A percentile compares a stretch with the other conserved stretches of the same genome.
phyloP scores from a whole-genome alignment of 2,329 filamentous ascomycete species.

The Colletotrichum salicis region DNA sequence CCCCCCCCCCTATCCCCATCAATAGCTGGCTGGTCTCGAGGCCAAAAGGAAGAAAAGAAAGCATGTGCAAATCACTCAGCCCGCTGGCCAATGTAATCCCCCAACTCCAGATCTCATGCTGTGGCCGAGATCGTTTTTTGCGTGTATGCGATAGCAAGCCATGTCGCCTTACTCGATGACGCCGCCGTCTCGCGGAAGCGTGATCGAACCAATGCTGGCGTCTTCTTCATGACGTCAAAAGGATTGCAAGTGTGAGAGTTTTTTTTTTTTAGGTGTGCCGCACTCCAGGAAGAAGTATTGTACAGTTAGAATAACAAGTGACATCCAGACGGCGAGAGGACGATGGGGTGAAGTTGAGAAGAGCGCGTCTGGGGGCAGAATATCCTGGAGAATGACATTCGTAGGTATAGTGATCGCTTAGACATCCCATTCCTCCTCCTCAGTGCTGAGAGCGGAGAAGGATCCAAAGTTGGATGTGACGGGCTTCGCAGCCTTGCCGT shows the following conservation, averaged over 20 bases:
- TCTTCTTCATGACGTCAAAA: conserved; percentile 20
- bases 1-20: not conserved
- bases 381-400: conserved; percentile 27
- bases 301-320: conserved; percentile 36
- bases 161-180: conserved; percentile 12
- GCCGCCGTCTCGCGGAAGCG: conserved; percentile 16
- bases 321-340: conserved; percentile 25
- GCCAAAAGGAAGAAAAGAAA: conserved; percentile 22
- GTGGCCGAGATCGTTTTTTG: conserved; percentile 25
- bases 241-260: conserved; percentile 9
- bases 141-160: conserved; percentile 29
- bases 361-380: conserved; percentile 18
- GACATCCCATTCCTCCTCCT: conserved; percentile 64
- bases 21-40: conserved; percentile 14
- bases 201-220: conserved; percentile 17
- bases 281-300: conserved; percentile 35
- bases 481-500: conserved; percentile 45
- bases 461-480: conserved; percentile 50
- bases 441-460: conserved; percentile 60
- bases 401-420: conserved; percentile 39
- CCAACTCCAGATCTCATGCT: conserved; percentile 34
- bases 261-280: conserved; percentile 14
- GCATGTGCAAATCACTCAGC: conserved; percentile 35
- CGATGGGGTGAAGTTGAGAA: not conserved
- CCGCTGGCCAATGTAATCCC: conserved; percentile 33